phyloP scores from a whole-genome alignment of 2,329 filamentous ascomycete species.

The Ophiostoma tasmaniense region DNA sequence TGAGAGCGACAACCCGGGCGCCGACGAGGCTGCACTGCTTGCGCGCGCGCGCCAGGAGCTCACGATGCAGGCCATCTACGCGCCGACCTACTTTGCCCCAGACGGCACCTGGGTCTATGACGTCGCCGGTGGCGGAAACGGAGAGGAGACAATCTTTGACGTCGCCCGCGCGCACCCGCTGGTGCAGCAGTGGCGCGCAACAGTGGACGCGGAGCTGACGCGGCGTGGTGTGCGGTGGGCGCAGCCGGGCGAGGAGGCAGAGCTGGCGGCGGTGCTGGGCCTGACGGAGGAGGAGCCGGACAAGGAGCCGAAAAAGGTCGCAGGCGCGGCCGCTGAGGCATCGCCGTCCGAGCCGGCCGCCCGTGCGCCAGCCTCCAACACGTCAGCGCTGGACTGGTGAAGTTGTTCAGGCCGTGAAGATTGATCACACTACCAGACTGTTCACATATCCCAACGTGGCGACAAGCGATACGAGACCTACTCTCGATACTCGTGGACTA shows the following conservation, averaged over 20 bases:
- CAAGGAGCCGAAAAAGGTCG: background rate
- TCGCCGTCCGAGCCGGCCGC: background rate
- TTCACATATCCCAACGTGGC: too few relatives aligned
- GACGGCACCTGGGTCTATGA: constrained; percentile 66
- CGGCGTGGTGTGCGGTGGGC: constrained; percentile 21
- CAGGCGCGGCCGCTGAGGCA: background rate
- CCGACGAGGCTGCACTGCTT: constrained; percentile 29
- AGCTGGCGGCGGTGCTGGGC: constrained; percentile 16
- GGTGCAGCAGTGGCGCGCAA: constrained; percentile 50
- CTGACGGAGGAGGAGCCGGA: constrained; percentile 12
- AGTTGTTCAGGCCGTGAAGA: background rate
- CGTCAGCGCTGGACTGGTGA: constrained; percentile 16
- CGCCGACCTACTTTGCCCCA: constrained; percentile 54
- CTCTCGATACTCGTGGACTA: background rate
- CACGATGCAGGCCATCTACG: constrained; percentile 54
- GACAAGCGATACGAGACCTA: background rate
- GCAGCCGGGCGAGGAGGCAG: constrained; percentile 10
- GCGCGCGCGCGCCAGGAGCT: constrained; percentile 50
- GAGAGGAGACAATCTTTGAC: constrained; percentile 46
- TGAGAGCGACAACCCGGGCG: constrained; percentile 15
- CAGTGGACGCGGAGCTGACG: constrained; percentile 34
- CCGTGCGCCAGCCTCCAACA: constrained; percentile 7
- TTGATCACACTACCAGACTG: background rate
- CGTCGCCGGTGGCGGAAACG: constrained; percentile 34
- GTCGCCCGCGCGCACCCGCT: constrained; percentile 62